phyloP scores from a whole-genome alignment of 176 grass and related monocot species.

The Melocanna baccifera region DNA sequence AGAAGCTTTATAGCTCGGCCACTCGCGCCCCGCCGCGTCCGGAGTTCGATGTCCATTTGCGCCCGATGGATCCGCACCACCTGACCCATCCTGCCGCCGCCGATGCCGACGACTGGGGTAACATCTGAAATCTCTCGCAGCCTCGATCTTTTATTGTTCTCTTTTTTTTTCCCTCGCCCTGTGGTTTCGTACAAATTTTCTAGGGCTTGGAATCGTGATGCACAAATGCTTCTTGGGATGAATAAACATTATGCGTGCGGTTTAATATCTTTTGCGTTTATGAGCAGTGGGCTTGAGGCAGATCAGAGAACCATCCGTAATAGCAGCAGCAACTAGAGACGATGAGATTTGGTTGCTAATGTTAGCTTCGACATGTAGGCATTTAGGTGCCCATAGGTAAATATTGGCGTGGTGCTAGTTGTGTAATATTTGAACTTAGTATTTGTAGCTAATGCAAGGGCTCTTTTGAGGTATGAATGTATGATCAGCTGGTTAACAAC shows the following conservation, averaged over 20 bases:
- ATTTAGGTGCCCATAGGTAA: not conserved
- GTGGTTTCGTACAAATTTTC: not conserved
- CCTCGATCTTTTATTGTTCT: not conserved
- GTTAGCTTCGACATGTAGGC: not conserved
- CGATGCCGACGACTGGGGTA: constrained; percentile 74
- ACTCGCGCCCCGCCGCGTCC: constrained; percentile 33
- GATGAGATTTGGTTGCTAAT: not conserved
- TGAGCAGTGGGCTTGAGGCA: not conserved
- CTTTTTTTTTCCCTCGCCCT: not conserved
- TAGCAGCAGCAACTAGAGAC: not conserved
- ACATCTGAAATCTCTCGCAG: not conserved
- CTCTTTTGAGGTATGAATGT: not conserved
- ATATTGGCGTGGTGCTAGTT: not conserved
- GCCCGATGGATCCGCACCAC: constrained; percentile 62
- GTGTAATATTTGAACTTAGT: not conserved
- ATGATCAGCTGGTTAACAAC: not conserved
- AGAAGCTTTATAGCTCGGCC: not conserved
- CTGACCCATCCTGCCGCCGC: constrained; percentile 44
- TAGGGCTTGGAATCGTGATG: not conserved
- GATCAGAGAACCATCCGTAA: not conserved
- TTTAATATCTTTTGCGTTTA: not conserved
- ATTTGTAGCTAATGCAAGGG: not conserved
- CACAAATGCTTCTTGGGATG: not conserved
- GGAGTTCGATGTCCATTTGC: constrained; percentile 74
- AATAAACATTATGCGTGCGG: not conserved